Conservation (phyloP, 108 stramenopile genomes). For the Epithemia pelagica region DNA sequence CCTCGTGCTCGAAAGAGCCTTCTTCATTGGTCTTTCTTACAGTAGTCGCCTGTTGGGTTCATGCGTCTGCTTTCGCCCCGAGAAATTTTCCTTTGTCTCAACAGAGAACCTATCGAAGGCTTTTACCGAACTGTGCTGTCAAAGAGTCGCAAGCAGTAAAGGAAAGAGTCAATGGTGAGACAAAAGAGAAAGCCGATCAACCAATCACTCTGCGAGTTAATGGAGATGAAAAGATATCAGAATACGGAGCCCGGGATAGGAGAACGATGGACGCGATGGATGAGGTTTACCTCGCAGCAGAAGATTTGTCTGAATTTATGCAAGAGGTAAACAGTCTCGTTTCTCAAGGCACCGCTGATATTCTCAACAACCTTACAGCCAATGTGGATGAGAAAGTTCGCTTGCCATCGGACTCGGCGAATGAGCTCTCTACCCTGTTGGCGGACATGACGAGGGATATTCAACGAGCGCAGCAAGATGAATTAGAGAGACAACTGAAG, state of each 20-base stretch:
- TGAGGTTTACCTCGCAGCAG: neutral
- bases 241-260: neutral
- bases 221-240: neutral
- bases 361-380: constrained; percentile 38
- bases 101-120: neutral
- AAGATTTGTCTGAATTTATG: constrained; percentile 29
- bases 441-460: constrained; percentile 26
- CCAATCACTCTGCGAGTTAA: neutral
- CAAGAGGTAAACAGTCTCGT: constrained; percentile 39
- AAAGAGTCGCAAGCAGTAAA: neutral
- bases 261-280: neutral
- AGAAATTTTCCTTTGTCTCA: neutral
- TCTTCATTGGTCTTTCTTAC: too few species aligned
- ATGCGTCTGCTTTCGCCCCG: neutral
- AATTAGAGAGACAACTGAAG: constrained; percentile 40
- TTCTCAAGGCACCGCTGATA: constrained; percentile 35
- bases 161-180: neutral
- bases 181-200: neutral
- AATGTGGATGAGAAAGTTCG: constrained; percentile 28
- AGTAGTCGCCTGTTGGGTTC: too few species aligned
- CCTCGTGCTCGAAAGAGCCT: too few species aligned
- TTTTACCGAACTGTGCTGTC: neutral
- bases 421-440: constrained; percentile 32
- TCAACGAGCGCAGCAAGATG: constrained; percentile 42
- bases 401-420: constrained; percentile 26